phyloP scores from a whole-genome alignment of 2,329 filamentous ascomycete genomes.

The Xylariaceae sp. region DNA sequence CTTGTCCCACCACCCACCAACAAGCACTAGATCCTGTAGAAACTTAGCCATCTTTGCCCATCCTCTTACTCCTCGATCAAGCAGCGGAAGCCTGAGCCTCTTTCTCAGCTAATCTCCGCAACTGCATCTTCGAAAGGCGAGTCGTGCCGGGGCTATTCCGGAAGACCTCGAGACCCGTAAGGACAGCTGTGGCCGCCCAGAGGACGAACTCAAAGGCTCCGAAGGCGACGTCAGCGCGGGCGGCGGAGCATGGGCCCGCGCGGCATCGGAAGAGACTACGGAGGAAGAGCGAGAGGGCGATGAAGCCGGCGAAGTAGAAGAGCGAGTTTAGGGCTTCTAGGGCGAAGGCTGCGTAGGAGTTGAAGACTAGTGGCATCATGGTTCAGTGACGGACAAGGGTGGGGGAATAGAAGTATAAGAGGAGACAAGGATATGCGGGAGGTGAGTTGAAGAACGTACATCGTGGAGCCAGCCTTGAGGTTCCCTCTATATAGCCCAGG shows the following conservation, averaged over 20 bases:
- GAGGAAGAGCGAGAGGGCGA: constrained; percentile 56
- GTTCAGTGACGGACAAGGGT: not conserved
- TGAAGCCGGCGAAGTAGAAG: constrained; percentile 58
- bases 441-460: too few relatives aligned
- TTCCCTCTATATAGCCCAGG: constrained; percentile 49
- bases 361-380: constrained; percentile 35
- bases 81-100: constrained; percentile 34
- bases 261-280: constrained; percentile 52
- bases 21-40: too few relatives aligned
- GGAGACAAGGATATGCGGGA: too few relatives aligned
- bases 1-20: constrained; percentile 22
- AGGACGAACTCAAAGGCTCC: constrained; percentile 49
- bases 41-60: too few relatives aligned
- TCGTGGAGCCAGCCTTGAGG: constrained; percentile 42
- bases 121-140: constrained; percentile 17
- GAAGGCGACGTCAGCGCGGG: constrained; percentile 52
- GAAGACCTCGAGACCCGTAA: constrained; percentile 47
- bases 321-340: constrained; percentile 50
- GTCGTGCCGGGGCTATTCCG: constrained; percentile 38
- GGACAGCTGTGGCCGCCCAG: constrained; percentile 47
- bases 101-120: constrained; percentile 39
- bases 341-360: constrained; percentile 46
- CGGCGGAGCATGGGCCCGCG: constrained; percentile 53
- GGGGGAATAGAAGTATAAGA: not conserved
- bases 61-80: too few relatives aligned